Conservation (phyloP, 2,329 filamentous ascomycete genomes). For the Lecanicillium sp. region DNA sequence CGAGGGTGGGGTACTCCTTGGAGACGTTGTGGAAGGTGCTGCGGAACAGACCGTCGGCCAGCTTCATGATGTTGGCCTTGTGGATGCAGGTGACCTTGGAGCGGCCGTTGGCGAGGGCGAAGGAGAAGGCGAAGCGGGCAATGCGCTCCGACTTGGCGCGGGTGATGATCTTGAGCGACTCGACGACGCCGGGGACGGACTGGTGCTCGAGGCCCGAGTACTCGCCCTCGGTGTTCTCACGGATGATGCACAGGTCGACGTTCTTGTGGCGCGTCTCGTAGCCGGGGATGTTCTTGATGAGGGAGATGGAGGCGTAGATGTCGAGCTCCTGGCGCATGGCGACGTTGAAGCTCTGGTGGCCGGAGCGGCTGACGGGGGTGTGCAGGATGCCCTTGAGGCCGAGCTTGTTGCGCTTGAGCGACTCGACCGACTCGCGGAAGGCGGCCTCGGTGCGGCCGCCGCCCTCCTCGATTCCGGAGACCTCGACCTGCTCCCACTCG, state of each 20-base stretch:
- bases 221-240: constrained; percentile 99
- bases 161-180: constrained; percentile 99
- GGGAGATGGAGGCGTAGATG: constrained; percentile 95
- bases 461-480: constrained; percentile 81
- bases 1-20: constrained; percentile 90
- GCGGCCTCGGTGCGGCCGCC: constrained; percentile 87
- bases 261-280: constrained; percentile 96
- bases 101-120: constrained; percentile 96
- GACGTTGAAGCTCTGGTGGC: constrained; percentile 99
- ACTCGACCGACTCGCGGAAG: constrained; percentile 92
- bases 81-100: constrained; percentile 99
- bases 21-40: constrained; percentile 91
- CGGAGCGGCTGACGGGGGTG: constrained; percentile 92
- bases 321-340: constrained; percentile 98
- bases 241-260: constrained; percentile 98
- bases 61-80: constrained; percentile 99
- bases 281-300: constrained; percentile 99
- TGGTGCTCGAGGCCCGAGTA: constrained; percentile 99
- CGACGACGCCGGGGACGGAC: constrained; percentile 90
- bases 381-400: constrained; percentile 98
- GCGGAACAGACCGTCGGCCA: constrained; percentile 97
- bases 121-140: constrained; percentile 96
- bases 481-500: constrained; percentile 98
- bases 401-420: constrained; percentile 96
- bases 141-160: constrained; percentile 98